Evolutionary conservation across 257 asterid species (phyloP).

Genomic region (Jasminum sambac): DNA sequence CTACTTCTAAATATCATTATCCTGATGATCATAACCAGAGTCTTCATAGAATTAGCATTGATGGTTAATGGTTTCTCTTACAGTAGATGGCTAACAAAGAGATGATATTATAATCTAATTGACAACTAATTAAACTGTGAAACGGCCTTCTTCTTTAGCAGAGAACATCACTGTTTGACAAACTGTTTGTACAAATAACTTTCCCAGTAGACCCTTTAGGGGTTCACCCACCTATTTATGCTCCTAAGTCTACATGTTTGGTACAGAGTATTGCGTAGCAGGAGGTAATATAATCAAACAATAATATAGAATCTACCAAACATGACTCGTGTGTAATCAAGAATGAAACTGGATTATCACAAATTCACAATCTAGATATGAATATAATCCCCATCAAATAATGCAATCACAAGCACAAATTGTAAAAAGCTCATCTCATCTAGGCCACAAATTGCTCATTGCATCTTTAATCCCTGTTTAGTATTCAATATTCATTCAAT

Average conservation of each 20-base stretch:
- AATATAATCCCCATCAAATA: background rate
- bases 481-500: background rate
- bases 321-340: background rate
- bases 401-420: background rate
- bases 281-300: background rate
- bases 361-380: background rate
- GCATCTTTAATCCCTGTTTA: background rate
- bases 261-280: background rate
- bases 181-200: too few relatives aligned
- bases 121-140: too few relatives aligned
- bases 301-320: background rate
- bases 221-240: too few relatives aligned
- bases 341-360: too few relatives aligned
- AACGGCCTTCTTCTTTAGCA: too few relatives aligned
- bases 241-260: background rate
- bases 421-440: background rate
- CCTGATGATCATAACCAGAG: too few relatives aligned
- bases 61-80: background rate
- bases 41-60: background rate
- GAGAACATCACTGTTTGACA: too few relatives aligned
- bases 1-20: too few relatives aligned
- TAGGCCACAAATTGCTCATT: background rate
- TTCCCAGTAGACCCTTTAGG: too few relatives aligned
- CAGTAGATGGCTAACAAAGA: too few relatives aligned
- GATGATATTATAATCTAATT: too few relatives aligned